Percentiles rank a stretch among this genome's conserved stretches.
phyloP scores from a whole-genome alignment of 192 early-diverging fungal genomes.

The Irineochytrium annulatum region DNA sequence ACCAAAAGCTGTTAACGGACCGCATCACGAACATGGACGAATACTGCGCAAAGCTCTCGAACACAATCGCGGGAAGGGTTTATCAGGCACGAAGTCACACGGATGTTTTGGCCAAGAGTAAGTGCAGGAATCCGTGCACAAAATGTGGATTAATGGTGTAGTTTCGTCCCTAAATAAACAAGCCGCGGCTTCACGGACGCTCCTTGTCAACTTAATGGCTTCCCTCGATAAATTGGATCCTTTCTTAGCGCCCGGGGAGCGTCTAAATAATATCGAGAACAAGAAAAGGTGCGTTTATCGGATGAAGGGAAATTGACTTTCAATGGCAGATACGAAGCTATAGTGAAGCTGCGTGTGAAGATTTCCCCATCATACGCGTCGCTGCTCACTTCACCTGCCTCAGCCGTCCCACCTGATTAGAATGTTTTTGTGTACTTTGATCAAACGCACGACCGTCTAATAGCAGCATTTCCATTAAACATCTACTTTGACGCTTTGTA shows the following conservation, averaged over 20 bases:
- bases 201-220: constrained; percentile 10
- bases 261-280: constrained; percentile 11
- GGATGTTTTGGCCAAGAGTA: constrained; percentile 20
- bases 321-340: not conserved
- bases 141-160: not conserved
- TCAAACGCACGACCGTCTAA: too few species aligned
- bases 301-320: not conserved
- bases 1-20: constrained; percentile 20
- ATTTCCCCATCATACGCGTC: not conserved
- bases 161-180: constrained; percentile 20
- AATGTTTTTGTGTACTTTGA: not conserved
- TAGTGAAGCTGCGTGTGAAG: not conserved
- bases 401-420: constrained; percentile 2
- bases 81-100: constrained; percentile 22
- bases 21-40: constrained; percentile 29
- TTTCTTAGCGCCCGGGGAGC: constrained; percentile 17
- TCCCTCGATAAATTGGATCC: constrained; percentile 30
- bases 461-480: too few species aligned
- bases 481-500: too few species aligned
- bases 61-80: constrained; percentile 24
- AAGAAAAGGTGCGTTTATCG: constrained; percentile 8
- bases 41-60: constrained; percentile 34
- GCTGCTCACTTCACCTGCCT: not conserved
- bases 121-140: not conserved
- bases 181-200: constrained; percentile 11